Base-by-base conservation (phyloP, 2,329 filamentous ascomycete genomes). In the Ophiostoma sp. region DNA sequence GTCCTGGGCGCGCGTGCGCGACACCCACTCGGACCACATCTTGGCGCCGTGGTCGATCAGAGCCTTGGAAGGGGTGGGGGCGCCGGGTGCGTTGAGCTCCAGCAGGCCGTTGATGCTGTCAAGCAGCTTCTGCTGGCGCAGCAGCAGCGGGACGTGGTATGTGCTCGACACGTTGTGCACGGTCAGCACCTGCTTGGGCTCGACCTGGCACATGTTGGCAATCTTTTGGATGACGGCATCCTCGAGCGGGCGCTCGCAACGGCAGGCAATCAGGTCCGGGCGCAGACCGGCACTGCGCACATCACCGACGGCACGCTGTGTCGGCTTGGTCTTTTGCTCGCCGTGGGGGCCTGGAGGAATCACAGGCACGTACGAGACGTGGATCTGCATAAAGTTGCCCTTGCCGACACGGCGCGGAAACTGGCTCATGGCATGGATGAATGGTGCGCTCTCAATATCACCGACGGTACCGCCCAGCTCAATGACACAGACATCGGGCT, bases 301-400 rank as follows among this genome's bases (percentile, higher is more conserved):
- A 78, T 92, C 90, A 80, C 91, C 91, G 78, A 98, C 94, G 33
- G 95, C 93, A 78, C 93, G 90, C 82, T 99, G 96, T 0, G 96
- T 99, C 0, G 96, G 96, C 85, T 98, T 98, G 11, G 95, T 98
- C 89, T 98, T 98, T 82, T 97, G 91, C 85, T 98, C 88, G 57
- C 87, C 87, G 73, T 87, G 76, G 9, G 70, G 70, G 0, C 74
- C 74, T 2, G 75, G 72, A n/a, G 75, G 75, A 48, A 77, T 81
- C 45, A 95, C 88, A 1, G 95, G 96, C 45, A 98, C 91, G 78
- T 95, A 93, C 4, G 92, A 94, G 75, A 98, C 95, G 82, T 94
- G 91, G 77, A 98, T 97, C 80, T 94, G 92, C 80, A 95, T 84
- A 81, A 97, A 97, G 84, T 97, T 95, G 80, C 90, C 88, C 79